Evolutionary conservation across 2,329 filamentous ascomycete genomes (phyloP), one percentile per base, ranked within the genome.

Genomic region (Metarhizium brunneum): DNA sequence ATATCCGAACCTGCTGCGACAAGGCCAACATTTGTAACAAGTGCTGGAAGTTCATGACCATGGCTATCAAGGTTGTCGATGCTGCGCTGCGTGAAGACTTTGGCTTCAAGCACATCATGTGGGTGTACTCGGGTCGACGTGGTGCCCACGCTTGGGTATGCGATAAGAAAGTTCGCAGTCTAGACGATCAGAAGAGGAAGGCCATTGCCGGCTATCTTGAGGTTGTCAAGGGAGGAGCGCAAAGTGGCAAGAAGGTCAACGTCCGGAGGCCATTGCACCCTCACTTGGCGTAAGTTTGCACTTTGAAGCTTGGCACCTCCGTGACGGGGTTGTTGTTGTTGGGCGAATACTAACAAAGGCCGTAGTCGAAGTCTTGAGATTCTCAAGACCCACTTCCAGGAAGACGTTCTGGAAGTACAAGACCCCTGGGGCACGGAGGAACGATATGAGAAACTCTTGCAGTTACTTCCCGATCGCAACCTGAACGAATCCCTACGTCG

Each of bases 81-180:
- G 79, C 83, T 13, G 91, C 92, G 0, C 72, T 99, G 63, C 81
- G 91, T 53, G 90, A 97, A 20, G 94, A 99, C 71, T 96, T 99
- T 73, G 94, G 92, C 49, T 99, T 96, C 73, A 85, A 88, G 67
- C 92, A 99, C 71, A 92, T 99, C 66, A 80, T 99, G 71, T 99
- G 94, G 94, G 92, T 99, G 6, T 99, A 99, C 72, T 99, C 94
- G 0, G 94, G 94, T 63, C 87, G 94, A 71, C 84, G 94, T 80
- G 94, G 94, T 75, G 92, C 89, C 35, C 94, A 99, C 84, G 94
- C 94, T 6, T 99, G 94, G 94, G 88, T 99, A 11, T 97, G 92
- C 68, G 94, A 99, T 69, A 89, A 87, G 66, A 85, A 86, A 56
- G 94, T 92, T 0, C 83, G 94, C 56, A 79, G 79, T 38, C 82